These are phyloP conservation scores for Phialophora macrospora DNA, from an alignment of 2,329 filamentous ascomycete species.

Conservation along the genomic window DNA sequence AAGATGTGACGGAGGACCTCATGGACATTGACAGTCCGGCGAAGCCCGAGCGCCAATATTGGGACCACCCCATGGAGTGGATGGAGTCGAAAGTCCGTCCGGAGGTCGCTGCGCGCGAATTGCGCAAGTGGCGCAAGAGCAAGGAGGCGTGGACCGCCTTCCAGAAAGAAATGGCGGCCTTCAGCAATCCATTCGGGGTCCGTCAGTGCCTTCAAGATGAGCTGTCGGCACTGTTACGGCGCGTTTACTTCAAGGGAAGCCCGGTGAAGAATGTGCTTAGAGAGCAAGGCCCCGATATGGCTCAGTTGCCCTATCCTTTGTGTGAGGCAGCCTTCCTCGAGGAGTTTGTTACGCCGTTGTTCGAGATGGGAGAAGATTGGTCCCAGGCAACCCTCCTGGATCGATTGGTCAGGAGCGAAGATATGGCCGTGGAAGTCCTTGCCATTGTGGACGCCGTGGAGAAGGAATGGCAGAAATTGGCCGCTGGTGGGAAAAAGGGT, in stretches of 20 bases:
- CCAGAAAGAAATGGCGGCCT: neutral
- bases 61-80: neutral
- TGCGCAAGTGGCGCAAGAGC: neutral
- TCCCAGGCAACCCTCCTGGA: neutral
- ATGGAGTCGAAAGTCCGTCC: neutral
- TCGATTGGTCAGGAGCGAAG: neutral
- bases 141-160: neutral
- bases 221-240: neutral
- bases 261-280: neutral
- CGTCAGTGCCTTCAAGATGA: neutral
- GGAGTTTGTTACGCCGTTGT: constrained; percentile 3
- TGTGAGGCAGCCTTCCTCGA: neutral
- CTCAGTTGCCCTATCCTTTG: constrained; percentile 6
- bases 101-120: neutral
- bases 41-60: neutral
- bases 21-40: neutral
- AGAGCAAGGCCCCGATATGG: neutral
- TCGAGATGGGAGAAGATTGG: neutral
- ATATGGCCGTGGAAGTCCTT: constrained; percentile 1
- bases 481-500: no score
- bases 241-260: neutral
- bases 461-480: neutral
- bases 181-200: neutral
- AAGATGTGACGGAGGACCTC: neutral
- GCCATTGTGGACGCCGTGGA: constrained; percentile 8